phyloP scores from a whole-genome alignment of 148 eudicot species.

The Fagopyrum tataricum region DNA sequence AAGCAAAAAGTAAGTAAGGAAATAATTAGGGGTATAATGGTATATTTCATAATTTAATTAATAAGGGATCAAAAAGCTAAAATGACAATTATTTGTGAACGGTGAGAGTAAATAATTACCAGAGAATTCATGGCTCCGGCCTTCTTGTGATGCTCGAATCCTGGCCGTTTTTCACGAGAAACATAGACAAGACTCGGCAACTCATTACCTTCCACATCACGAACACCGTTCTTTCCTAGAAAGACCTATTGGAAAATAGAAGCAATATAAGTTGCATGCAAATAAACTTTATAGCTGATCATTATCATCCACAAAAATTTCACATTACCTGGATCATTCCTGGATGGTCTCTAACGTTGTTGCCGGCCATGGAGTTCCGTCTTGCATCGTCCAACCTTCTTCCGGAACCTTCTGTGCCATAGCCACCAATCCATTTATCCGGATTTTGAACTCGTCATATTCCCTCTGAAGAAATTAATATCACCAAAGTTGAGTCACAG shows the following conservation, averaged over 20 bases:
- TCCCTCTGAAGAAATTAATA: slow-evolving; percentile 41
- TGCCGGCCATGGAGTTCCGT: slow-evolving; percentile 98
- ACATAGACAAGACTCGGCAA: slow-evolving; percentile 93
- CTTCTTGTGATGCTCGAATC: slow-evolving; percentile 90
- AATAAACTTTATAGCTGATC: background rate
- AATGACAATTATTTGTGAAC: too few relatives aligned
- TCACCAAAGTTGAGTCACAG: background rate
- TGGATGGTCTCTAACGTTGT: slow-evolving; percentile 93
- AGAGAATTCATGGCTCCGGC: slow-evolving; percentile 99
- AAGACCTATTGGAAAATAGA: slow-evolving; percentile 50
- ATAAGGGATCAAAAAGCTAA: too few relatives aligned
- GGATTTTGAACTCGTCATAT: slow-evolving; percentile 85
- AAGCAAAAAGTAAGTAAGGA: too few relatives aligned
- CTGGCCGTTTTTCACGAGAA: slow-evolving; percentile 98
- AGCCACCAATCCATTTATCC: slow-evolving; percentile 80
- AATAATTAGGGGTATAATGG: too few relatives aligned
- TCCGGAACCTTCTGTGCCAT: slow-evolving; percentile 95
- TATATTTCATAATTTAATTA: too few relatives aligned
- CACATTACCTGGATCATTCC: slow-evolving; percentile 87
- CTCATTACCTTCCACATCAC: slow-evolving; percentile 70
- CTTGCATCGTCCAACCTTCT: slow-evolving; percentile 99
- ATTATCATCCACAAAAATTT: background rate
- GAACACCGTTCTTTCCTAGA: slow-evolving; percentile 81
- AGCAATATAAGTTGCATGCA: background rate
- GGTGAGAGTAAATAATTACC: slow-evolving; percentile 34